These are phyloP conservation scores for Ophiocordyceps camponoti-floridani DNA, from an alignment of 2,329 filamentous ascomycete species.

Conservation along the genomic window DNA sequence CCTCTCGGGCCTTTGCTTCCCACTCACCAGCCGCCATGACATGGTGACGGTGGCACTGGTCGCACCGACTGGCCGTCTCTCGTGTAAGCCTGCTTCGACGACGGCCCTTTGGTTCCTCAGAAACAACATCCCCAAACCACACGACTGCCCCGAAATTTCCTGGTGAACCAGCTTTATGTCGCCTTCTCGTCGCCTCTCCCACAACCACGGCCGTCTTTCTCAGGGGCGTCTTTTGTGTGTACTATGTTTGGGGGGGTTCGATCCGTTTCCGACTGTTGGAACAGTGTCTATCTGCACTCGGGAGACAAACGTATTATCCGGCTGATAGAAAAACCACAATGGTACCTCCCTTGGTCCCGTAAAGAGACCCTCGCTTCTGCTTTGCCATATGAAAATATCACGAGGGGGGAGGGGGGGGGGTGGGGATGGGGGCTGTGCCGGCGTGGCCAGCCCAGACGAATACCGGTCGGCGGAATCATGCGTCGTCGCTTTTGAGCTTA, in stretches of 20 bases:
- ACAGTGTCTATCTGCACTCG: neutral
- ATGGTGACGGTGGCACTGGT: too few species aligned
- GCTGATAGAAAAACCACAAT: neutral
- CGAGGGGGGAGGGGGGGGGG: neutral
- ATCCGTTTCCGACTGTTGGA: neutral
- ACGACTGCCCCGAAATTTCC: too few species aligned
- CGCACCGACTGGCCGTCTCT: neutral
- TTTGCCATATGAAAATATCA: neutral
- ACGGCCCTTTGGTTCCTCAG: slow-evolving; percentile 10
- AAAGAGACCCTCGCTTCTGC: neutral
- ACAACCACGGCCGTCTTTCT: neutral
- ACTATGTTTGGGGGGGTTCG: neutral
- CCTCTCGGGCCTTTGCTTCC: too few species aligned
- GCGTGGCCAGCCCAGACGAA: too few species aligned
- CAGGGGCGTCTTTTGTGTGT: neutral
- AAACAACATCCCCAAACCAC: neutral
- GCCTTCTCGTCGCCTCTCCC: neutral
- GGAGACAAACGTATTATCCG: neutral
- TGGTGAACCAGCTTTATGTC: too few species aligned
- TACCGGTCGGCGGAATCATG: neutral
- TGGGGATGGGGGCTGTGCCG: neutral
- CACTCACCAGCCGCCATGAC: too few species aligned
- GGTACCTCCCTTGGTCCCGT: neutral
- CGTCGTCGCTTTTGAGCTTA: slow-evolving; percentile 3
- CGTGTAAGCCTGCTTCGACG: slow-evolving; percentile 15